Base-by-base conservation (phyloP, 441 rosid species). In the Macaranga tanarius region DNA sequence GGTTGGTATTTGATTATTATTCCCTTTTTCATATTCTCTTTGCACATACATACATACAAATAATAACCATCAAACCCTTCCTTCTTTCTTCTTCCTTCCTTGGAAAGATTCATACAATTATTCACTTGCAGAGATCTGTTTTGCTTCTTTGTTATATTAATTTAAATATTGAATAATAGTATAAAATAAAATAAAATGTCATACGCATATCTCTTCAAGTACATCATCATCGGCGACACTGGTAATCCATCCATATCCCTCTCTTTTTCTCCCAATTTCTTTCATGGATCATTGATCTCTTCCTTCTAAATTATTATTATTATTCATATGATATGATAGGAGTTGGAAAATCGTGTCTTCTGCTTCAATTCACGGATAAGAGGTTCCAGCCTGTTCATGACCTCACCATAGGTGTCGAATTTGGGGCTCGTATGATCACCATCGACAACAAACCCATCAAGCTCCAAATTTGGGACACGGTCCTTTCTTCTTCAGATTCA, bases 391-490 rank as follows among this genome's bases (percentile, higher is more conserved):
- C 99, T 0, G 99, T 95, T 67, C 99, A 95, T 79, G 98, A 95
- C 78, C 89, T 95, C 63, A 95, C 99, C 19, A 92, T 95, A 23
- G 98, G 99, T 57, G 98, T 91, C 16, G 99, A 90, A 65, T 92
- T 95, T 58, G 99, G 98, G 75, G 98, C 98, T 67, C 86, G 98
- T 78, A 92, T 95, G 98, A 95, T 95, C 85, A 95, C 97, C 65
- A 91, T 92, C 38, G 99, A 92, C 69, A 91, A 86, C 84, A 95
- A 95, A 73, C 97, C 99, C 23, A 91, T 94, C 75, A 92, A 95
- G 83, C 96, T 95, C 71, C 98, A 95, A 86, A 95, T 95, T 67
- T 95, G 99, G 99, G 98, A 95, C 79, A 95, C 98, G 83, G 99
- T 94, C 25, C 73, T 4, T 0, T 3, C 10, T 56, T 62, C 19